phyloP scores from a whole-genome alignment of 805 yeast genomes.

The Myxozyma monticola region DNA sequence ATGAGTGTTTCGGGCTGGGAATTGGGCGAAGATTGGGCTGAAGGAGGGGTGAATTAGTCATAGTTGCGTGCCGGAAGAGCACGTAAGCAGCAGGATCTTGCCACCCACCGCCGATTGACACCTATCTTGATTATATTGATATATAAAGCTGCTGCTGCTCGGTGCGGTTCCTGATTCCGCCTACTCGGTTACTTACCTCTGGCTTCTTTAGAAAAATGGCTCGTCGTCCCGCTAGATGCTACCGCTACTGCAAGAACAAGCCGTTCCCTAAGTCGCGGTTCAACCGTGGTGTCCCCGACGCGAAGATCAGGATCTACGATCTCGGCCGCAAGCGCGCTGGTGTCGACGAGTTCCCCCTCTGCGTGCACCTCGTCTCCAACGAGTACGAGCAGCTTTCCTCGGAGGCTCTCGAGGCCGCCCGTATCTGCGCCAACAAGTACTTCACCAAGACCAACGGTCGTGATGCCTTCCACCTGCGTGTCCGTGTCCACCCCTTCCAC shows the following conservation, averaged over 20 bases:
- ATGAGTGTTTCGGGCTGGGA: too few relatives aligned
- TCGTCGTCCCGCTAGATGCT: conserved; percentile 99
- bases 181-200: too few relatives aligned
- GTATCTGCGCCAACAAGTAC: conserved; percentile 99
- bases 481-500: conserved; percentile 99
- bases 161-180: too few relatives aligned
- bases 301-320: conserved; percentile 98
- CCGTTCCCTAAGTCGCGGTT: conserved; percentile 99
- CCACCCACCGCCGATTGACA: too few relatives aligned
- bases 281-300: conserved; percentile 99
- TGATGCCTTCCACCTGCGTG: conserved; percentile 99
- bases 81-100: too few relatives aligned
- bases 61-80: too few relatives aligned
- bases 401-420: conserved; percentile 99
- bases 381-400: conserved; percentile 99
- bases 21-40: too few relatives aligned
- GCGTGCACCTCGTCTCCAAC: conserved; percentile 99
- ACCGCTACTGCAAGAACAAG: conserved; percentile 99
- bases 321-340: conserved; percentile 99
- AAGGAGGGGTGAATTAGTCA: too few relatives aligned
- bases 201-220: conserved; percentile 71
- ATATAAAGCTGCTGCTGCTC: too few relatives aligned
- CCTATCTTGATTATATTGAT: too few relatives aligned
- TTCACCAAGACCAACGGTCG: conserved; percentile 97
- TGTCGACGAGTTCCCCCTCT: conserved; percentile 99